phyloP scores from a whole-genome alignment of 2,329 filamentous ascomycete genomes.

The Colletotrichum truncatum region DNA sequence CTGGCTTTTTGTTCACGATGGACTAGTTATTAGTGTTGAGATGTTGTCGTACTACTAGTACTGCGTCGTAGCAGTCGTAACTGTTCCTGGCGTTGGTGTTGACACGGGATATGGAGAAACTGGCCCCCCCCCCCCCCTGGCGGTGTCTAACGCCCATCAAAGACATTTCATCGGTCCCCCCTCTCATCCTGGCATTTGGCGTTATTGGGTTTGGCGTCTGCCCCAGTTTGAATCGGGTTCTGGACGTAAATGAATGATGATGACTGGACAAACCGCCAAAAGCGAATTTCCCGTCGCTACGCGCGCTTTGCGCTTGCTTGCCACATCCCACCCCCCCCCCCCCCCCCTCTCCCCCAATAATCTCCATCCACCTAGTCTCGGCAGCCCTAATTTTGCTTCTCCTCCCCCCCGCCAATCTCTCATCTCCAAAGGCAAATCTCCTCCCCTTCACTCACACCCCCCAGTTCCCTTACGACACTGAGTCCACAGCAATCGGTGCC shows the following conservation, averaged over 20 bases:
- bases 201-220: too few species aligned
- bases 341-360: background rate
- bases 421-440: background rate
- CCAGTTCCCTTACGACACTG: slow-evolving; percentile 6
- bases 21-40: too few species aligned
- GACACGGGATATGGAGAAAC: too few species aligned
- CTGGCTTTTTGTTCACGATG: background rate
- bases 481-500: slow-evolving; percentile 24
- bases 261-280: slow-evolving; percentile 7
- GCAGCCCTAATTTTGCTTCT: background rate
- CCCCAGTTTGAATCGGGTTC: slow-evolving; percentile 1
- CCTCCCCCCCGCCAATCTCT: background rate
- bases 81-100: too few species aligned
- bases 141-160: too few species aligned
- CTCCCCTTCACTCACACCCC: background rate
- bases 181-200: too few species aligned
- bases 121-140: too few species aligned
- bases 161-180: too few species aligned
- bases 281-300: slow-evolving; percentile 11
- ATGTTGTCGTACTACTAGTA: too few species aligned
- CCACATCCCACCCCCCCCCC: background rate
- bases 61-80: too few species aligned
- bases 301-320: slow-evolving; percentile 23
- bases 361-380: background rate
- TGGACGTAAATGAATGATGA: too few species aligned